Evolutionary conservation across 2,329 filamentous ascomycete genomes (phyloP), one percentile per base, ranked within the genome.

Genomic region (Alternaria arbusti): DNA sequence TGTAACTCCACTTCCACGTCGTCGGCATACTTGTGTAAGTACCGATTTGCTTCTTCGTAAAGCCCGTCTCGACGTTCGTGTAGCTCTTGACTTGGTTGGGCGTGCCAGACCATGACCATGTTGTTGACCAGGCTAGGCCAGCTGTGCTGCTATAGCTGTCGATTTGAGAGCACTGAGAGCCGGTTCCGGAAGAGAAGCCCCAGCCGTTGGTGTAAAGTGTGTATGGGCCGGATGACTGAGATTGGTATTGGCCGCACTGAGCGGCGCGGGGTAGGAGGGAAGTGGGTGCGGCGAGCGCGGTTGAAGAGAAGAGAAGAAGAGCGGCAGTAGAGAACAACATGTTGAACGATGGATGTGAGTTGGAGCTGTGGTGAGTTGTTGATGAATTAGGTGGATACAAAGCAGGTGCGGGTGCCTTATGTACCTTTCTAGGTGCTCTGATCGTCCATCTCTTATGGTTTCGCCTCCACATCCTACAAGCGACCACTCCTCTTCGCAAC

Each of bases 181-280:
- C 47, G 0, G 25, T 51, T 32, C 47, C 17, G 9, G 26, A 32
- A 2, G 47, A 22, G 26, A 28, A 32, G 17, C 47, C 44, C 47
- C 47, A 51, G 12, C 26, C 47, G 1, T 51, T 51, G 47, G 47
- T 51, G 26, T 51, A 51, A 10, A 51, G 26, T 0, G 47, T 51
- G 47, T 32, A 51, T 32, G 17, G 47, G 9, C 47, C 47, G 4
- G 26, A 32, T 8, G 26, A 10, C 20, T 51, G 47, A 9, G 47
- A 51, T 51, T 51, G 47, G 26, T 51, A 51, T n/a, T 51, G 47
- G 12, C 47, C 47, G 1, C 47, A 51, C 30, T 51, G 47, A 22
- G 26, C 26, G 3, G 47, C 47, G n/a, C 26, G 47, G 26, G 26
- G 12, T 1, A 51, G 11, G 5, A 32, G 26, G 2, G 20, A 1